A percentile compares a stretch with the other conserved stretches of the same genome.
These are phyloP conservation scores for Glarea lozoyensis DNA, from an alignment of 495 filamentous ascomycete genomes.

Conservation along the genomic window DNA sequence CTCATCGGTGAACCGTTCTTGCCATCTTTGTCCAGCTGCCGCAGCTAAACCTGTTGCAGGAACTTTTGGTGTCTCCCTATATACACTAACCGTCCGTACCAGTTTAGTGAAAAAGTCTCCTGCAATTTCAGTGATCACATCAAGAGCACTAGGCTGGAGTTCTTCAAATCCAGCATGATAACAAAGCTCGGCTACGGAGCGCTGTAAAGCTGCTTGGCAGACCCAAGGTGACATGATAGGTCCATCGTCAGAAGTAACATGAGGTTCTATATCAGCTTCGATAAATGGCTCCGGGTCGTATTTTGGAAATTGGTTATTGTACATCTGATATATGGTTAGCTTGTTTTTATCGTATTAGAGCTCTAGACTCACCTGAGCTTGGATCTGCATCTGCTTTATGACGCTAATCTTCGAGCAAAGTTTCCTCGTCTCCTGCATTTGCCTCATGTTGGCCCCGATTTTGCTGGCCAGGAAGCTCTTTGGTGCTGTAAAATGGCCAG, in stretches of 20 bases:
- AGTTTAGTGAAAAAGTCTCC: slow-evolving; percentile 84
- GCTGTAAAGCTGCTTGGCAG: slow-evolving; percentile 74
- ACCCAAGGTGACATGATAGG: slow-evolving; percentile 74
- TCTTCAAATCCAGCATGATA: slow-evolving; percentile 98
- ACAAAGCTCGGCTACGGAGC: slow-evolving; percentile 87
- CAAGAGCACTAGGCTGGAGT: slow-evolving; percentile 87
- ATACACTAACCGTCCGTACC: slow-evolving; percentile 65
- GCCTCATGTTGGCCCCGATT: slow-evolving; percentile 82
- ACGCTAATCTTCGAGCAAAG: slow-evolving; percentile 92
- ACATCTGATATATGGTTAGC: slow-evolving; percentile 54
- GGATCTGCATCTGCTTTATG: slow-evolving; percentile 99
- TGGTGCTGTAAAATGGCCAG: slow-evolving; percentile 69
- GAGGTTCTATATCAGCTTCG: slow-evolving; percentile 74
- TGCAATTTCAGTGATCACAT: slow-evolving; percentile 83
- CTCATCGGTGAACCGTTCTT: slow-evolving; percentile 64
- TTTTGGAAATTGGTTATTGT: slow-evolving; percentile 96
- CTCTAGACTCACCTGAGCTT: slow-evolving; percentile 65
- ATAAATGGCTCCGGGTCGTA: slow-evolving; percentile 87
- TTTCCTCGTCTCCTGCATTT: slow-evolving; percentile 96
- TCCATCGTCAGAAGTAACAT: slow-evolving; percentile 80
- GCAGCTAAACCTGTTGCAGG: slow-evolving; percentile 32
- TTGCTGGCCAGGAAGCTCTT: slow-evolving; percentile 66
- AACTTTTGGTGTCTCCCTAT: slow-evolving; percentile 72
- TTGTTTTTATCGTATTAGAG: not conserved
- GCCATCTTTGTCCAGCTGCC: slow-evolving; percentile 39